Conservation (phyloP, 176 grass and related monocot species). For the Paspalum notatum region DNA sequence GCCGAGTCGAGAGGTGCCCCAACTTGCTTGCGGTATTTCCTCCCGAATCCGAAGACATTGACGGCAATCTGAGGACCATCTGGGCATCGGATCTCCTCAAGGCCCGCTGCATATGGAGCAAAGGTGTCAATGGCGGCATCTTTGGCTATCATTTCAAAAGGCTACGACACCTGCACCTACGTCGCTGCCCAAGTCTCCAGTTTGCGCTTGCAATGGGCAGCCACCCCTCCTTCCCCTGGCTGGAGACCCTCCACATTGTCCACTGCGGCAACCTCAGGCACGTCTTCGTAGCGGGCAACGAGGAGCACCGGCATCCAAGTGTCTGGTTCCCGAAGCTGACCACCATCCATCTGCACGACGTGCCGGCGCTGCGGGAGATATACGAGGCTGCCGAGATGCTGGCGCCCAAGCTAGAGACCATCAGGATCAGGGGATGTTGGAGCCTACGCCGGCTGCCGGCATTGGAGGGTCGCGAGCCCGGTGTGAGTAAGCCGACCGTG, state of each 20-base stretch:
- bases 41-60: fast-evolving
- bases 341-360: constrained; percentile 30
- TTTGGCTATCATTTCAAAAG: fast-evolving
- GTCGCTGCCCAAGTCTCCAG: background rate
- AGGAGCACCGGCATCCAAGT: fast-evolving
- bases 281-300: background rate
- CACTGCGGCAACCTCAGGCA: background rate
- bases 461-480: fast-evolving
- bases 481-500: background rate
- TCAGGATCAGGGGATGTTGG: constrained; percentile 24
- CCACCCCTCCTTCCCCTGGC: background rate
- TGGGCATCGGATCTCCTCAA: constrained; percentile 20
- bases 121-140: fast-evolving
- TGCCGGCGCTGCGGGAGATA: constrained; percentile 16
- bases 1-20: constrained; percentile 8
- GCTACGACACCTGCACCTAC: background rate
- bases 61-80: background rate
- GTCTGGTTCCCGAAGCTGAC: background rate
- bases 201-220: background rate
- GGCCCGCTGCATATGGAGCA: constrained; percentile 1
- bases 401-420: background rate
- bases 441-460: background rate
- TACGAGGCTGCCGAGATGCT: background rate
- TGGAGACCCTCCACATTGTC: constrained; percentile 33
- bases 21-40: background rate